phyloP scores from a whole-genome alignment of 305 asterid genomes.

The Petunia hybrid region DNA sequence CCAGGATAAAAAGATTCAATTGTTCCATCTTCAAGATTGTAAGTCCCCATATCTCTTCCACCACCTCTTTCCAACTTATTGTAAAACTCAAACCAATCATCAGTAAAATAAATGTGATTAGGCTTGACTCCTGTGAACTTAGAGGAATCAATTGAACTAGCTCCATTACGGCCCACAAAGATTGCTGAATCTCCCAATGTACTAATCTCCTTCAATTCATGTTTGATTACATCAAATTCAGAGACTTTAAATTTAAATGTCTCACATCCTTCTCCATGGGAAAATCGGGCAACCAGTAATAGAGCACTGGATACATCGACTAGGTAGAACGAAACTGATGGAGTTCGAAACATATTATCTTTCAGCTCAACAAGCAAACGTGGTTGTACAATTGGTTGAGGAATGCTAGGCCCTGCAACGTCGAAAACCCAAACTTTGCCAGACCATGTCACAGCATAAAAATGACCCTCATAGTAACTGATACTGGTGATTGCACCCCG shows the following conservation, averaged over 20 bases:
- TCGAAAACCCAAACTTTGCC: background rate
- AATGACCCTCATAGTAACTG: background rate
- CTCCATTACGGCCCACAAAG: background rate
- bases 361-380: too few species aligned
- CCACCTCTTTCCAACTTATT: too few species aligned
- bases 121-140: background rate
- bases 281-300: background rate
- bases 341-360: background rate
- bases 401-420: background rate
- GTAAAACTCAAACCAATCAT: background rate
- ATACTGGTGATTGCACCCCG: background rate
- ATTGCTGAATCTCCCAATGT: background rate
- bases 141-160: background rate
- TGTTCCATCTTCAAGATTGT: too few species aligned
- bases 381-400: background rate
- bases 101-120: constrained; percentile 7
- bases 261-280: background rate
- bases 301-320: background rate
- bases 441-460: background rate
- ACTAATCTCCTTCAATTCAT: background rate
- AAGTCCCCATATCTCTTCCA: background rate
- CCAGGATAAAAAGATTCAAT: too few species aligned
- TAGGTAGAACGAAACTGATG: background rate
- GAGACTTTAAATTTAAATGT: background rate
- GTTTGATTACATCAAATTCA: background rate